Percentiles rank a stretch among this genome's conserved stretches.
These are phyloP conservation scores for Syncephalastrum contaminatum DNA, from an alignment of 371 early-diverging fungal genomes.

Conservation along the genomic window DNA sequence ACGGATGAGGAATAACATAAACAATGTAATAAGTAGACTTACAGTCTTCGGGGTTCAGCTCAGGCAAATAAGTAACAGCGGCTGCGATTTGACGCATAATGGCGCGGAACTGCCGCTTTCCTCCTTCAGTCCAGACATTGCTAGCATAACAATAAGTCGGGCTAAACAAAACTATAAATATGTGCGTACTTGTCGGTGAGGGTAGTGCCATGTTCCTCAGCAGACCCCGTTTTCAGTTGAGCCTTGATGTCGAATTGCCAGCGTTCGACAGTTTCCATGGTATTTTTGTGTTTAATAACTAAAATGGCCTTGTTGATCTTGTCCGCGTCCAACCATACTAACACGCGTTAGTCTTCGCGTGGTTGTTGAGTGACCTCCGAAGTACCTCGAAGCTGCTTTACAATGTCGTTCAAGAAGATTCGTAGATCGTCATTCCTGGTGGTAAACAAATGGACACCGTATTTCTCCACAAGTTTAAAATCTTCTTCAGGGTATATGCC, in stretches of 20 bases:
- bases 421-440: slow-evolving; percentile 73
- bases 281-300: slow-evolving; percentile 78
- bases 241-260: slow-evolving; percentile 88
- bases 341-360: slow-evolving; percentile 46
- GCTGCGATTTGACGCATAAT: slow-evolving; percentile 91
- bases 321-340: slow-evolving; percentile 71
- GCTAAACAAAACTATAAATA: not conserved
- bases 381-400: slow-evolving; percentile 58
- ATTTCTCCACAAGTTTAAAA: slow-evolving; percentile 78
- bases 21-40: slow-evolving; percentile 20
- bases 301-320: slow-evolving; percentile 82
- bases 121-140: slow-evolving; percentile 1
- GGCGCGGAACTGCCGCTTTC: slow-evolving; percentile 82
- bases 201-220: slow-evolving; percentile 12
- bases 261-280: slow-evolving; percentile 80
- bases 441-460: slow-evolving; percentile 77
- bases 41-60: slow-evolving; percentile 80
- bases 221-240: slow-evolving; percentile 26
- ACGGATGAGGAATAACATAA: not conserved
- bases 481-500: slow-evolving; percentile 87
- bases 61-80: slow-evolving; percentile 86
- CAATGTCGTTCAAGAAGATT: slow-evolving; percentile 71
- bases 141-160: not conserved
- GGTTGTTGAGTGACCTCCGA: slow-evolving; percentile 2
- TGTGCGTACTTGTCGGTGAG: not conserved